Conservation (phyloP, 1,284 basidiomycete species). For the Cryptococcus floricola region DNA sequence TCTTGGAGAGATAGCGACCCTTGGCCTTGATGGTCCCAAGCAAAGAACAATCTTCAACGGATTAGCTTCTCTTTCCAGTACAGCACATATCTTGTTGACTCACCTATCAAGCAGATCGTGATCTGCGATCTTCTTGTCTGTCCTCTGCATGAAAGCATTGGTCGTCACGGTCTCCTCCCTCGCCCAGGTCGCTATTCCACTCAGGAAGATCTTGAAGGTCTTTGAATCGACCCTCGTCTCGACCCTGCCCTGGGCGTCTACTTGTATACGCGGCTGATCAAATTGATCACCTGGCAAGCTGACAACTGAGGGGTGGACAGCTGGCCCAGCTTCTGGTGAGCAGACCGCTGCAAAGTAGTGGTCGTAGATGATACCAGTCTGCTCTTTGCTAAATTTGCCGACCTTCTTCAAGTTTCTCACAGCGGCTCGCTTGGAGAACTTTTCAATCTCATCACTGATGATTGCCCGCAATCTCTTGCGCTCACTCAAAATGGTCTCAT, state of each 20-base stretch:
- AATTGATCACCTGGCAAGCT: conserved; percentile 31
- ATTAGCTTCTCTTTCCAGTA: conserved; percentile 22
- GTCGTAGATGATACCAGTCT: conserved; percentile 86
- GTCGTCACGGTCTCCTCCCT: conserved; percentile 88
- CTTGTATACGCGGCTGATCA: conserved; percentile 40
- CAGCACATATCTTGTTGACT: conserved; percentile 30
- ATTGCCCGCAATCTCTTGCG: conserved; percentile 82
- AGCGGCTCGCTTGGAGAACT: conserved; percentile 91
- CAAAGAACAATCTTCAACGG: conserved; percentile 73
- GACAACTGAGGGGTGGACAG: conserved; percentile 8
- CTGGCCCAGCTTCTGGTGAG: conserved; percentile 52
- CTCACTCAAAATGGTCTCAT: conserved; percentile 88
- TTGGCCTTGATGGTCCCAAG: conserved; percentile 76
- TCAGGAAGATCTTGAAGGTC: conserved; percentile 85
- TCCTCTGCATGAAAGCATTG: conserved; percentile 79
- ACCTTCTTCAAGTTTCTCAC: conserved; percentile 81
- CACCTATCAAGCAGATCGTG: conserved; percentile 52
- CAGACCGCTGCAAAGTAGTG: conserved; percentile 84
- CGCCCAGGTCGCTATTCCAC: conserved; percentile 94
- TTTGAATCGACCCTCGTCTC: conserved; percentile 82
- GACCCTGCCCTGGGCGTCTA: conserved; percentile 61
- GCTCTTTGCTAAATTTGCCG: conserved; percentile 80
- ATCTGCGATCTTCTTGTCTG: conserved; percentile 51
- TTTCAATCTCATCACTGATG: conserved; percentile 89
- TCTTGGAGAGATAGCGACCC: conserved; percentile 88